These are phyloP conservation scores for Globisporangium spinosum DNA, from an alignment of 352 stramenopile species.

Conservation along the genomic window DNA sequence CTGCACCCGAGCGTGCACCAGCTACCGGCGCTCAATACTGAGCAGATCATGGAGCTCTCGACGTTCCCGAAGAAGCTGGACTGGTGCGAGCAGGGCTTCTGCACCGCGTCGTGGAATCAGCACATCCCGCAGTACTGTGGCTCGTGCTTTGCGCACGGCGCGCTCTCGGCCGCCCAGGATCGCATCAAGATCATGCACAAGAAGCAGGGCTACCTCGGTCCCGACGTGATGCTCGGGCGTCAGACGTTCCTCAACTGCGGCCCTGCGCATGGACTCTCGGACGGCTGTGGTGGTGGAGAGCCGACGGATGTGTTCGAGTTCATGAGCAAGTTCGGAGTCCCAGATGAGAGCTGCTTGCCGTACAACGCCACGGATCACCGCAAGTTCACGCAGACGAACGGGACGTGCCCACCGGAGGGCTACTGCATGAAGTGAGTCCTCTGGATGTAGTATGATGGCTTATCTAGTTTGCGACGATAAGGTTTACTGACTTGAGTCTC, in stretches of 20 bases:
- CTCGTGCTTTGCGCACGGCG: constrained; percentile 67
- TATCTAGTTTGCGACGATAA: background rate
- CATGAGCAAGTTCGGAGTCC: constrained; percentile 53
- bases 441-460: background rate
- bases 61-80: constrained; percentile 64
- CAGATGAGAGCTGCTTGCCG: constrained; percentile 51
- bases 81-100: constrained; percentile 72
- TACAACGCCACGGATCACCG: constrained; percentile 60
- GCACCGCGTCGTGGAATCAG: constrained; percentile 68
- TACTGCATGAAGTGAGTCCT: constrained; percentile 60
- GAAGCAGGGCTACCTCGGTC: constrained; percentile 32
- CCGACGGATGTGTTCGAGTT: constrained; percentile 59
- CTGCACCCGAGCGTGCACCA: constrained; percentile 32
- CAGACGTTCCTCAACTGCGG: constrained; percentile 67
- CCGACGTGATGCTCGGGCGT: constrained; percentile 55
- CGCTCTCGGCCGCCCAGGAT: constrained; percentile 50
- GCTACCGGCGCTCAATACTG: constrained; percentile 27
- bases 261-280: constrained; percentile 47
- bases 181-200: constrained; percentile 67
- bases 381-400: constrained; percentile 48
- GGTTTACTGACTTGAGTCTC: background rate
- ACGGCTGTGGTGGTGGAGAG: constrained; percentile 54
- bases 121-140: constrained; percentile 75
- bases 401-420: constrained; percentile 51
- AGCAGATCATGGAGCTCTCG: constrained; percentile 36